phyloP scores from a whole-genome alignment of 768 basidiomycete species.

The Neoboletus magnificus region DNA sequence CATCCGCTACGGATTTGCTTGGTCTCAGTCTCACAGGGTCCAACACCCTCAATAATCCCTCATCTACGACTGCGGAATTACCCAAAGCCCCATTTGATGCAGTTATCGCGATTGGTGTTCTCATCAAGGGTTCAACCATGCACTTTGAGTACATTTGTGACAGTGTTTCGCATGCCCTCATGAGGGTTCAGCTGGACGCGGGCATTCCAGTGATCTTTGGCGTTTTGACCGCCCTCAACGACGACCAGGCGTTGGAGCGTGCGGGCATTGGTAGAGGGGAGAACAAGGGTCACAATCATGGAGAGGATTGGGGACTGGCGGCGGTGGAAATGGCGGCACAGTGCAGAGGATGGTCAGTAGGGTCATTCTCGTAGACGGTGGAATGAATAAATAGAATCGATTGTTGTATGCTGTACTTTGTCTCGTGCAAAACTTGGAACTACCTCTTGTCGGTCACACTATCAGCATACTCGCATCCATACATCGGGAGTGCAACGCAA shows the following conservation, averaged over 20 bases:
- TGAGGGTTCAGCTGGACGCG: slow-evolving; percentile 91
- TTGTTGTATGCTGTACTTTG: slow-evolving; percentile 5
- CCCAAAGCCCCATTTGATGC: slow-evolving; percentile 80
- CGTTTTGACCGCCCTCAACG: slow-evolving; percentile 86
- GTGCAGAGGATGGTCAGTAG: slow-evolving; percentile 63
- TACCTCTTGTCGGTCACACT: too few species aligned
- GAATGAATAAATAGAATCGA: not conserved
- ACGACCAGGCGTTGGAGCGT: slow-evolving; percentile 91
- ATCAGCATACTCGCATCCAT: not conserved
- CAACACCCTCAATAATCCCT: slow-evolving; percentile 32
- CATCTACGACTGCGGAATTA: slow-evolving; percentile 33
- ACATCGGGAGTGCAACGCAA: not conserved
- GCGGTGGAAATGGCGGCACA: slow-evolving; percentile 90
- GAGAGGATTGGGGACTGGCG: slow-evolving; percentile 96
- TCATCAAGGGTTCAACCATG: slow-evolving; percentile 98
- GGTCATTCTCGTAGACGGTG: slow-evolving; percentile 45
- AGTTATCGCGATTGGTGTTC: slow-evolving; percentile 94
- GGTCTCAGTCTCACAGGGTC: slow-evolving; percentile 48
- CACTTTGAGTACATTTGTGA: slow-evolving; percentile 99
- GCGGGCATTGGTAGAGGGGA: slow-evolving; percentile 78
- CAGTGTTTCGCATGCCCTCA: slow-evolving; percentile 87
- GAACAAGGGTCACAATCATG: slow-evolving; percentile 90
- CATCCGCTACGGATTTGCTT: slow-evolving; percentile 74
- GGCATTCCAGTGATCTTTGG: slow-evolving; percentile 96
- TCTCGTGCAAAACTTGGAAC: not conserved